A percentile compares a stretch with the other conserved stretches of the same genome.
Conservation (phyloP, 495 filamentous ascomycete genomes). For the Aspergillus mulundensis region DNA sequence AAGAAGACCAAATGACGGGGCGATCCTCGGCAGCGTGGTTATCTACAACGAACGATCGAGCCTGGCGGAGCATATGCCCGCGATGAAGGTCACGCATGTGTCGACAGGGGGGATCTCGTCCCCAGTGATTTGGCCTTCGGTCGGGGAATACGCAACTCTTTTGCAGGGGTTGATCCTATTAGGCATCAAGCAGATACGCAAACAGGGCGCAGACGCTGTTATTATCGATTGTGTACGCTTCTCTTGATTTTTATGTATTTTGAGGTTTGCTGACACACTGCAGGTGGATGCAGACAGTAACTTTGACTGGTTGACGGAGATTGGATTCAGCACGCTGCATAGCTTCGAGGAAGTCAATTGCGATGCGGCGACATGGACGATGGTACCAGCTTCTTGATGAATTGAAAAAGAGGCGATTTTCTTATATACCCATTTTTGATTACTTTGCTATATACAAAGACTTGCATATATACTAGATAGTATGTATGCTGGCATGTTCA, state of each 20-base stretch:
- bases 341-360: conserved; percentile 78
- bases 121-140: conserved; percentile 67
- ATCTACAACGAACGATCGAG: conserved; percentile 66
- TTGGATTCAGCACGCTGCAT: conserved; percentile 74
- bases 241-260: not conserved
- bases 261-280: conserved; percentile 18
- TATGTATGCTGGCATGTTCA: not conserved
- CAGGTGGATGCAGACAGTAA: conserved; percentile 69
- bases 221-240: conserved; percentile 69
- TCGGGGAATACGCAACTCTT: conserved; percentile 64
- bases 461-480: not conserved
- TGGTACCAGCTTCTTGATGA: conserved; percentile 40
- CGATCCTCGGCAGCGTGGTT: conserved; percentile 76
- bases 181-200: conserved; percentile 78
- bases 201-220: conserved; percentile 63
- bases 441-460: conserved; percentile 8
- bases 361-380: conserved; percentile 64
- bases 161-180: conserved; percentile 79
- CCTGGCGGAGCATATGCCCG: conserved; percentile 67
- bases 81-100: conserved; percentile 47
- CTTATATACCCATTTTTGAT: conserved; percentile 10
- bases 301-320: conserved; percentile 64
- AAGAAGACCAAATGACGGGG: conserved; percentile 62
- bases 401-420: not conserved
- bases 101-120: conserved; percentile 71